Evolutionary conservation across 192 early-diverging fungal genomes (phyloP), one percentile per base, ranked within the genome.

Genomic region (Bifiguratus adelaidae): DNA sequence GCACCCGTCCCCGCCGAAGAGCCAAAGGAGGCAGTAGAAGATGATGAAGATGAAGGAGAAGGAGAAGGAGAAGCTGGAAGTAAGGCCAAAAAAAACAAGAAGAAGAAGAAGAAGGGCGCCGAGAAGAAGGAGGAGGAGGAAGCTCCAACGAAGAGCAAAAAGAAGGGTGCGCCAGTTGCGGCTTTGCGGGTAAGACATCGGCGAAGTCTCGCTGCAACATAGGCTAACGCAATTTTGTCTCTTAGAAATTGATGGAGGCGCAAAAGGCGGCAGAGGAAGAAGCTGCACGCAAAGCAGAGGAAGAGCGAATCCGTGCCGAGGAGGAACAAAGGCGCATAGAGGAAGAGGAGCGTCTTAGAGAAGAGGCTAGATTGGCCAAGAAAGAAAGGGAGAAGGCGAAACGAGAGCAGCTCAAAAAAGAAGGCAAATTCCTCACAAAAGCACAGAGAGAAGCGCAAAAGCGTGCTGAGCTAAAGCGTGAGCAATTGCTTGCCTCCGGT

Each of bases 341-440:
- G 20, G 85, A 86, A 67, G 85, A 85, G 43, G 89, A 88, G 56
- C 73, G 67, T 8, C 62, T 65, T 45, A 83, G 77, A 53, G 89
- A 92, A 61, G 88, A 85, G 44, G 73, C 78, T 19, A 78, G 72
- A 58, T 72, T 50, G n/a, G 60, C 67, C 47, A 88, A 88, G 61
- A 87, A 86, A 58, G 89, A 95, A 48, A 85, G 79, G 55, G 83
- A 88, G 40, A 86, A 87, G 87, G 66, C 65, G n/a, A 88, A 84
- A 61, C 78, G 77, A 21, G 91, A 91, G 50, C 86, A 95, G 63
- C 77, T 92, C 21, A 83, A 81, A 32, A 91, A 86, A 56, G 80
- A 88, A 36, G 94, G 96, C 34, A 92, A 95, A 61, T 80, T 94
- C 42, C 68, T 94, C 55, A 91, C 92, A 25, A 89, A 89, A 62